Percentiles rank a stretch among this genome's conserved stretches.
phyloP scores from a whole-genome alignment of 352 stramenopile genomes.

The Phytophthora fragariaefolia region DNA sequence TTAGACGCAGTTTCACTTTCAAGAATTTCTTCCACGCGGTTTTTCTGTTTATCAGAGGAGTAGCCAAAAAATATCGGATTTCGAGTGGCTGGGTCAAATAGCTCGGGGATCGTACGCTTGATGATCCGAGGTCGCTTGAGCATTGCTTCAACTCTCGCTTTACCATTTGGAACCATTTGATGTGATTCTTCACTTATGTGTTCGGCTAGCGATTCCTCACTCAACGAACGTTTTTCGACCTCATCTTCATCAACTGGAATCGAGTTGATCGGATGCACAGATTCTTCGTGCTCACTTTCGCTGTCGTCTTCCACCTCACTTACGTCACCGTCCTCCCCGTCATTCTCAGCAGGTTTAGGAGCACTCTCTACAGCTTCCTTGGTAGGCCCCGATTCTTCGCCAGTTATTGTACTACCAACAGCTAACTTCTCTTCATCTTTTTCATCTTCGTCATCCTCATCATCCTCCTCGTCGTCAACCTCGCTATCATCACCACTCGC shows the following conservation, averaged over 20 bases:
- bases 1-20: conserved; percentile 36
- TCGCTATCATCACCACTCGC: conserved; percentile 57
- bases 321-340: conserved; percentile 25
- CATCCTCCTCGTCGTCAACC: conserved; percentile 25
- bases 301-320: conserved; percentile 39
- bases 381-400: neutral
- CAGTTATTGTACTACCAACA: neutral
- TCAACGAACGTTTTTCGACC: conserved; percentile 26
- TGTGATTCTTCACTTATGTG: conserved; percentile 28
- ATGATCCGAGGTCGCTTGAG: conserved; percentile 61
- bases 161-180: conserved; percentile 14
- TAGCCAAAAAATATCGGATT: conserved; percentile 84
- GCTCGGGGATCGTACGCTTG: conserved; percentile 47
- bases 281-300: conserved; percentile 19
- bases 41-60: conserved; percentile 45
- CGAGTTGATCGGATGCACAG: conserved; percentile 15
- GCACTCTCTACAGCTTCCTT: conserved; percentile 7
- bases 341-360: conserved; percentile 18
- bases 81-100: conserved; percentile 53
- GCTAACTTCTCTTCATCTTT: conserved; percentile 12
- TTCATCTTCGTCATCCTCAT: neutral
- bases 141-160: conserved; percentile 35
- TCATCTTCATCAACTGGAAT: conserved; percentile 3
- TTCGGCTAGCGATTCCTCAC: conserved; percentile 36
- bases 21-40: conserved; percentile 48